Percentiles rank a stretch among this genome's conserved stretches.
These are phyloP conservation scores for Dentipellis sp. DNA, from an alignment of 768 basidiomycete species.

Conservation along the genomic window DNA sequence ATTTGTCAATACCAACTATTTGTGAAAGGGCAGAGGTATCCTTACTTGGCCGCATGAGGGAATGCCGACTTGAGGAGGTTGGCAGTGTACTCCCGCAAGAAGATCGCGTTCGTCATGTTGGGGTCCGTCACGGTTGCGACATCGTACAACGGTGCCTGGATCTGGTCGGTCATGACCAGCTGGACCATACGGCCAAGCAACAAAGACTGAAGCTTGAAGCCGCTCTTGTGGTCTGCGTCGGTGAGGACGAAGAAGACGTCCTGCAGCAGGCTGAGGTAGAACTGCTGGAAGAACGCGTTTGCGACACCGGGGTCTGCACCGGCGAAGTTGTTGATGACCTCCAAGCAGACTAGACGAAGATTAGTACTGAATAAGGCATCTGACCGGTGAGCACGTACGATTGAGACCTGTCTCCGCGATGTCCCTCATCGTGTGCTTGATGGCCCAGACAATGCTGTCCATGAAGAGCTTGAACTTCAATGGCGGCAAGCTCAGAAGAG, in stretches of 20 bases:
- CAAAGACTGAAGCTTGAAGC: slow-evolving; percentile 91
- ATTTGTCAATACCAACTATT: slow-evolving; percentile 5
- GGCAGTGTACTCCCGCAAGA: slow-evolving; percentile 79
- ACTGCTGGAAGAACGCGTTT: slow-evolving; percentile 94
- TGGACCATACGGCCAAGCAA: slow-evolving; percentile 93
- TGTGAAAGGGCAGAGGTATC: neutral
- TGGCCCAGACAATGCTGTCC: slow-evolving; percentile 99
- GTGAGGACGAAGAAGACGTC: slow-evolving; percentile 97
- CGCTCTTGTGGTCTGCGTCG: slow-evolving; percentile 97
- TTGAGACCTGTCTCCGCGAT: slow-evolving; percentile 88
- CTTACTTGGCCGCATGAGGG: slow-evolving; percentile 83
- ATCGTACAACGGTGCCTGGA: slow-evolving; percentile 81
- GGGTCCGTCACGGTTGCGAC: slow-evolving; percentile 62
- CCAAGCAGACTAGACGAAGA: slow-evolving; percentile 62
- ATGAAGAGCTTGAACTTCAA: slow-evolving; percentile 94
- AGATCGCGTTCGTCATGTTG: slow-evolving; percentile 65
- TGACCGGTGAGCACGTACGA: slow-evolving; percentile 32
- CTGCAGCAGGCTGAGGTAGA: slow-evolving; percentile 86
- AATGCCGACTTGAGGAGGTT: slow-evolving; percentile 84
- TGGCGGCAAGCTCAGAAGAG: slow-evolving; percentile 80
- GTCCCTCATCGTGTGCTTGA: slow-evolving; percentile 99
- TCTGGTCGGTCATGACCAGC: slow-evolving; percentile 73
- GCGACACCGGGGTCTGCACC: slow-evolving; percentile 67
- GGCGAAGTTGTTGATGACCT: slow-evolving; percentile 94
- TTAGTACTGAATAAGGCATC: neutral